Base-by-base conservation (phyloP, 805 yeast genomes). In the Maudiozyma saulgeensis region DNA sequence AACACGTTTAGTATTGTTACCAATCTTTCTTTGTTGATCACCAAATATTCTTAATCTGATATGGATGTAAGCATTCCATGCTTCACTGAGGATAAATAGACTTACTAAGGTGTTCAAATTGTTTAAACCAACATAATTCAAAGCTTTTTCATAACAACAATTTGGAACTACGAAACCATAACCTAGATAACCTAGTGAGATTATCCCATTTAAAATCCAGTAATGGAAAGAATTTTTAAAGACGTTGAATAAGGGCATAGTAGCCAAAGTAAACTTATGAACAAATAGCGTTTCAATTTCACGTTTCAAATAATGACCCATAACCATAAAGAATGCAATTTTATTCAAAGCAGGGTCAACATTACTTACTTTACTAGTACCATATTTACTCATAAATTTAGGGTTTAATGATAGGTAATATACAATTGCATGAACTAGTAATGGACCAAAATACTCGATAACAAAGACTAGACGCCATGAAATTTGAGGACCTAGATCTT, bases 401-500 rank as follows among this genome's bases (percentile, higher is more conserved):
- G 56, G 53, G 8, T 51, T 42, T 26, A 46, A 47, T 7, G 68
- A 60, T 44, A 68, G 63, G 48, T 66, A 74, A 64, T 80, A 91
- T 48, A 85, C 70, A 16, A 87, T 49, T 1, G 87, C 77, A 66
- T 90, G 96, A 59, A 91, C 75, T 40, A 90, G 43, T 49, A 93
- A 71, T 9, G 99, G 99, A 2, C 98, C 98, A 16, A 86, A 57
- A 64, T 93, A 93, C 69, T 93, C 99, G 54, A 87, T 71, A 47
- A 87, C 58, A 62, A 82, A 93, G n/a, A 91, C 98, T 3, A 88
- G 77, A 68, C 85, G 78, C 96, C 97, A 93, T 4, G 82, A 81
- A 51, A 93, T 79, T 68, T 93, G 99, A 0, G 90, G 89, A 19
- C 99, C 99, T 53, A 91, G 72, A 62, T 91, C 99, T 66, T 91